Conservation (phyloP, 805 yeast species). For the Ogataea paradorogensis region DNA sequence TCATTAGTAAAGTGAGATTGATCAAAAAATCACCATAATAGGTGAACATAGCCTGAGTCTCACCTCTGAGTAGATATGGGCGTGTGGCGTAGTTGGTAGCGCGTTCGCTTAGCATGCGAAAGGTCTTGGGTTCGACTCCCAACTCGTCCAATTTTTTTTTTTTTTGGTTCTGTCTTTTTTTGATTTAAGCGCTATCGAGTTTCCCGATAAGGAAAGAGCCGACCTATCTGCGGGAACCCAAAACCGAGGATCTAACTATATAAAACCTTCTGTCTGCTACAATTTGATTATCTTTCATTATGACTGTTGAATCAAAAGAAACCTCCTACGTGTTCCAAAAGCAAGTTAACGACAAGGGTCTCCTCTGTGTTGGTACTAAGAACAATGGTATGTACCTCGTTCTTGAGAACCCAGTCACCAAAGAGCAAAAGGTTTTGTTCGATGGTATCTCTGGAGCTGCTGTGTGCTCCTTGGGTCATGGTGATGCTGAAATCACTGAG, state of each 20-base stretch:
- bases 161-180: no score
- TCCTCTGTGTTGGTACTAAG: constrained; percentile 41
- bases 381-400: constrained; percentile 43
- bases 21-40: no score
- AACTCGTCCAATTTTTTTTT: constrained; percentile 52
- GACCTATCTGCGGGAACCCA: constrained; percentile 12
- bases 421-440: constrained; percentile 32
- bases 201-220: constrained; percentile 11
- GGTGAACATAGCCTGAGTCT: no score
- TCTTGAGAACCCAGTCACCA: constrained; percentile 40
- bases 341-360: constrained; percentile 36
- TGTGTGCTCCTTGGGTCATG: constrained; percentile 44
- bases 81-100: constrained; percentile 82
- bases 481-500: constrained; percentile 37
- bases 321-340: constrained; percentile 44
- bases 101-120: constrained; percentile 78
- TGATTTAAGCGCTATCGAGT: not conserved
- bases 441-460: constrained; percentile 51
- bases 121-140: constrained; percentile 79
- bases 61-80: constrained; percentile 36
- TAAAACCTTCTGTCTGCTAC: not conserved
- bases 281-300: constrained; percentile 2
- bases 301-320: constrained; percentile 26
- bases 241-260: constrained; percentile 4
- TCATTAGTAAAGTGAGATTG: no score